Percentiles rank a stretch among this genome's conserved stretches.
phyloP scores from a whole-genome alignment of 306 rosid species.

The Vigna trinervia region DNA sequence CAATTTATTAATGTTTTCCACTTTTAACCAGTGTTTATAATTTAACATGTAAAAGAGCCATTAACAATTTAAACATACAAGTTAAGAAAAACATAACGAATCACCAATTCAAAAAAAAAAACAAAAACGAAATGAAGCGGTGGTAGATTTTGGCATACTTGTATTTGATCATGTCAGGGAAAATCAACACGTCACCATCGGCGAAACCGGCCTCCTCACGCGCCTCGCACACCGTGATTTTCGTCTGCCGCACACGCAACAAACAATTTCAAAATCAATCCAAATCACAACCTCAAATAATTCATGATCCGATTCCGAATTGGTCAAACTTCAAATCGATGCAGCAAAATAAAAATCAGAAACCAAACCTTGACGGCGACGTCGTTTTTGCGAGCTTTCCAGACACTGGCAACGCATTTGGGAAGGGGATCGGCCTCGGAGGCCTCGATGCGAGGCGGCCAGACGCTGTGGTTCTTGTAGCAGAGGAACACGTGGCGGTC shows the following conservation, averaged over 20 bases:
- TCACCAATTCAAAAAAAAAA: background rate
- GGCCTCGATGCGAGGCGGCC: slow-evolving; percentile 80
- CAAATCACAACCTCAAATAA: background rate
- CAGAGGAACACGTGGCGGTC: slow-evolving; percentile 91
- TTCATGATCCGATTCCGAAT: background rate
- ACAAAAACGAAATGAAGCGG: background rate
- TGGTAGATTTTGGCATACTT: slow-evolving; percentile 40
- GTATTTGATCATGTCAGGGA: slow-evolving; percentile 88
- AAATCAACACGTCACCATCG: slow-evolving; percentile 80
- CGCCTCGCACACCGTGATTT: slow-evolving; percentile 77
- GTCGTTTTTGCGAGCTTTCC: slow-evolving; percentile 66
- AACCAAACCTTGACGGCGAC: slow-evolving; percentile 49
- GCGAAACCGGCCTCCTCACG: slow-evolving; percentile 62
- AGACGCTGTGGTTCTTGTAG: slow-evolving; percentile 67
- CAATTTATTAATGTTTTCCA: background rate
- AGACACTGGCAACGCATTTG: slow-evolving; percentile 59
- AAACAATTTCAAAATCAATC: slow-evolving; percentile 2
- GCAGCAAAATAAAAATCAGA: background rate
- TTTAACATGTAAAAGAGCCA: background rate
- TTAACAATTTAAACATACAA: background rate
- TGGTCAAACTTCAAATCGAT: background rate
- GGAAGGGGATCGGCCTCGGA: slow-evolving; percentile 76
- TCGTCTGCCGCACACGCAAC: slow-evolving; percentile 56
- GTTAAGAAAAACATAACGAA: background rate
- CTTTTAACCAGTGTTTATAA: background rate